These are phyloP conservation scores for Pyrenula massariospora DNA, from an alignment of 495 filamentous ascomycete species.

Conservation along the genomic window DNA sequence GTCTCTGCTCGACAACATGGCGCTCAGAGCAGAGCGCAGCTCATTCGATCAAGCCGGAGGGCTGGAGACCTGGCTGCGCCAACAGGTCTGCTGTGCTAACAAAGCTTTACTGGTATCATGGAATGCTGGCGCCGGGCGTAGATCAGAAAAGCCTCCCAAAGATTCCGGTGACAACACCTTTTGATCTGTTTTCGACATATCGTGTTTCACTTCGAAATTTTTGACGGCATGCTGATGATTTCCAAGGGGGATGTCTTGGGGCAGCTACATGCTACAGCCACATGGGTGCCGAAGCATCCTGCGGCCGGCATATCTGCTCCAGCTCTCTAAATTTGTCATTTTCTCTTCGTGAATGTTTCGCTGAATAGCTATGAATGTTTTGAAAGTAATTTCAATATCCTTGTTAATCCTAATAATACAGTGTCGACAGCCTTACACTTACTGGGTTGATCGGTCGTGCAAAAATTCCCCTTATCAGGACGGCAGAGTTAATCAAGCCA, in stretches of 20 bases:
- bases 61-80: neutral
- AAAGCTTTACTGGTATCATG: neutral
- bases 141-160: too few relatives aligned
- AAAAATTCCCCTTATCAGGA: neutral
- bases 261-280: too few relatives aligned
- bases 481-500: neutral
- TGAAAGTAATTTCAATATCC: neutral
- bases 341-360: neutral
- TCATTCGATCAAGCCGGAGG: neutral
- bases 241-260: too few relatives aligned
- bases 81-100: neutral
- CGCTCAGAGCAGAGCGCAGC: too few relatives aligned
- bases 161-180: too few relatives aligned
- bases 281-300: neutral
- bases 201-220: too few relatives aligned
- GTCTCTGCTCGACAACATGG: too few relatives aligned
- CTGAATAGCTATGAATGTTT: neutral
- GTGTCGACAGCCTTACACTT: neutral
- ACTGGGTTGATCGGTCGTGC: neutral
- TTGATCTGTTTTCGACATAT: too few relatives aligned
- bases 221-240: too few relatives aligned
- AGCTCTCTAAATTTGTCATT: neutral
- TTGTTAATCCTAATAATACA: neutral
- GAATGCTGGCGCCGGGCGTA: neutral
- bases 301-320: neutral